A percentile compares a stretch with the other conserved stretches of the same genome.
These are phyloP conservation scores for Alloteropsis semialata DNA, from an alignment of 176 grass and related monocot genomes.

Conservation along the genomic window DNA sequence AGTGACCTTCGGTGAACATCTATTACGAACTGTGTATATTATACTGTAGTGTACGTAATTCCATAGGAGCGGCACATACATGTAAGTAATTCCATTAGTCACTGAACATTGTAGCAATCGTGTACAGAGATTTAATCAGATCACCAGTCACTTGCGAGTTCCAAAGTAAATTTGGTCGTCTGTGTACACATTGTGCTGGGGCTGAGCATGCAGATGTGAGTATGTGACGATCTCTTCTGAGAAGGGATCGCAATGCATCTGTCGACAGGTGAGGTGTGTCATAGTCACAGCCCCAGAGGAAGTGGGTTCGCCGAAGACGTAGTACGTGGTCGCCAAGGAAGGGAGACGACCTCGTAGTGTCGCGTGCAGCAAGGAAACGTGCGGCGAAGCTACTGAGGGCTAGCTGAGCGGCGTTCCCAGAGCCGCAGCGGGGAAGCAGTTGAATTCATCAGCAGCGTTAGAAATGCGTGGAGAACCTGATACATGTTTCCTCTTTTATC, in stretches of 20 bases:
- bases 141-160: neutral
- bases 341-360: too few species aligned
- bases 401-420: too few species aligned
- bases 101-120: neutral
- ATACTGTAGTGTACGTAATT: neutral
- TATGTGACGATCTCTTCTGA: neutral
- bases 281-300: too few species aligned
- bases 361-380: too few species aligned
- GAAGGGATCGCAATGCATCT: neutral
- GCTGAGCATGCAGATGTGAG: neutral
- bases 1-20: slow-evolving; percentile 10
- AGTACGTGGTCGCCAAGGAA: too few species aligned
- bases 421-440: too few species aligned
- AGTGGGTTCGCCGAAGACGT: too few species aligned
- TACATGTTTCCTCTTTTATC: slow-evolving; percentile 6
- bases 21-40: neutral
- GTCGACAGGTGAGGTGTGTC: neutral
- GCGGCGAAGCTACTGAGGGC: too few species aligned
- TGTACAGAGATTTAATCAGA: slow-evolving; percentile 5
- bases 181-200: neutral
- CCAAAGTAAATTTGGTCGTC: neutral
- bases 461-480: slow-evolving; percentile 39
- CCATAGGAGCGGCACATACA: neutral
- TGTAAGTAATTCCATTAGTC: neutral
- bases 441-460: slow-evolving; percentile 15